Evolutionary conservation across 805 yeast genomes (phyloP).

Genomic region (Tetrapisispora fleetii): DNA sequence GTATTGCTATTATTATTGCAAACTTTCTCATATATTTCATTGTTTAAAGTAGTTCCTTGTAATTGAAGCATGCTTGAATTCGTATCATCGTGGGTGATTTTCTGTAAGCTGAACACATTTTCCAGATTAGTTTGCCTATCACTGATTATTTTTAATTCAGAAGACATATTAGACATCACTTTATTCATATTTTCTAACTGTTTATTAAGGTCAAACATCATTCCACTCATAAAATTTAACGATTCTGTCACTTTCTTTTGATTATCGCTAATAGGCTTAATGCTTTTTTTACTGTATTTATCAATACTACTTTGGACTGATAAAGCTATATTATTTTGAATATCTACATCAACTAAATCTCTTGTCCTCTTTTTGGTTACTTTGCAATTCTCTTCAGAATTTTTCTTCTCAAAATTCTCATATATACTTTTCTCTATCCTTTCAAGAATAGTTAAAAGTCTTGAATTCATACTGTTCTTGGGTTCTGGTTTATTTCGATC

Average conservation of each 20-base stretch:
- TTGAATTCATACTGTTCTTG: neutral
- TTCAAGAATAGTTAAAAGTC: neutral
- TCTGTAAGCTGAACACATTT: neutral
- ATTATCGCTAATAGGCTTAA: neutral
- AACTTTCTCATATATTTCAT: constrained; percentile 3
- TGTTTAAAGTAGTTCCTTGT: constrained; percentile 9
- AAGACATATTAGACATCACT: constrained; percentile 13
- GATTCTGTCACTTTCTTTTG: neutral
- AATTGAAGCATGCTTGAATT: neutral
- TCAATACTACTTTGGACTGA: neutral
- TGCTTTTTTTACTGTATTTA: neutral
- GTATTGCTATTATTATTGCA: neutral
- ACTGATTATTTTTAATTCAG: constrained; percentile 10
- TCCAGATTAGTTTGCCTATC: constrained; percentile 13
- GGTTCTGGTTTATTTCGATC: neutral
- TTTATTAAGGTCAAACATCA: constrained; percentile 2
- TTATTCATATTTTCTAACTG: constrained; percentile 16
- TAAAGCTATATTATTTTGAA: neutral
- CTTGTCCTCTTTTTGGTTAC: neutral
- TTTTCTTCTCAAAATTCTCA: neutral
- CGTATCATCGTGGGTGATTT: neutral
- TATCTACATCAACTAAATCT: neutral
- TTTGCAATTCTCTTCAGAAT: neutral
- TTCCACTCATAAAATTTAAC: neutral
- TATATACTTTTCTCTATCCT: neutral